These are phyloP conservation scores for Vitellaria paradoxa DNA, from an alignment of 179 eudicot species.

Conservation along the genomic window DNA sequence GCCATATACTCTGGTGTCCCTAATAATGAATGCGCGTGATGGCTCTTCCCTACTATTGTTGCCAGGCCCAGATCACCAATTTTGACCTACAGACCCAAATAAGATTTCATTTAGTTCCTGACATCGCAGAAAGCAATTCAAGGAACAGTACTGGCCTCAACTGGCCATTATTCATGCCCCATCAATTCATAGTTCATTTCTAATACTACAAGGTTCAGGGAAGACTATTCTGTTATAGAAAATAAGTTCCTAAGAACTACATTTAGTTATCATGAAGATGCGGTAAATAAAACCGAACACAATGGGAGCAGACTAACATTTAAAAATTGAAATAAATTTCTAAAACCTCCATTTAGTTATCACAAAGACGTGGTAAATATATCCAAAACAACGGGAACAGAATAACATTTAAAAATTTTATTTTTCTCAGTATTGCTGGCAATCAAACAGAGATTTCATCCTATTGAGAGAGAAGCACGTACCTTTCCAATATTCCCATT, in stretches of 20 bases:
- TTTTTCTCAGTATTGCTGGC: too few relatives aligned
- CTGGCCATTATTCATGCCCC: background rate
- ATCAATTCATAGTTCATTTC: background rate
- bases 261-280: background rate
- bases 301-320: too few relatives aligned
- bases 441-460: background rate
- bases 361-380: background rate
- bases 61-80: conserved; percentile 81
- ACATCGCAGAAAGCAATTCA: background rate
- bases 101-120: background rate
- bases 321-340: too few relatives aligned
- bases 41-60: conserved; percentile 65
- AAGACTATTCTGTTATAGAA: too few relatives aligned
- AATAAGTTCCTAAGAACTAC: too few relatives aligned
- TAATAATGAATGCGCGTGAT: conserved; percentile 62
- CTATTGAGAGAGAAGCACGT: background rate
- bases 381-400: background rate
- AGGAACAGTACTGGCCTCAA: background rate
- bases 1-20: conserved; percentile 91
- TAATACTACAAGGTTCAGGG: too few relatives aligned
- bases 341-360: too few relatives aligned
- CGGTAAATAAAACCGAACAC: too few relatives aligned
- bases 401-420: too few relatives aligned
- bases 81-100: conserved; percentile 46
- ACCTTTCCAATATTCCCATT: conserved; percentile 79